Evolutionary conservation across 768 basidiomycete genomes (phyloP).

Genomic region (Trametes cingulata): DNA sequence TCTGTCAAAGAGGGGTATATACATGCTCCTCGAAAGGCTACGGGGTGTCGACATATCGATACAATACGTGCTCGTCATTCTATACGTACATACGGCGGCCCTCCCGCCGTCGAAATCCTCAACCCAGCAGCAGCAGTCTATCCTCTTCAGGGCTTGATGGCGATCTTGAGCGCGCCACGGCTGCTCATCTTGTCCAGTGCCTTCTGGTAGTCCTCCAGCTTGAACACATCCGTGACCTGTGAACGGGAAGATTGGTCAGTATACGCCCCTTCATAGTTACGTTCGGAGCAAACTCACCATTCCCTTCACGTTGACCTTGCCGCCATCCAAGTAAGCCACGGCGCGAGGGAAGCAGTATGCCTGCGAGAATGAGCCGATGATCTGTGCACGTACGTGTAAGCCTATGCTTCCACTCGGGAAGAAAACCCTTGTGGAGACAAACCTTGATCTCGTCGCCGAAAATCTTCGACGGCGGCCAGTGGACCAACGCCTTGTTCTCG

Average conservation of each 20-base stretch:
- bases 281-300: conserved; percentile 50
- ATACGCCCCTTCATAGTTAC: too few relatives aligned
- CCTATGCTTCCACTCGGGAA: neutral
- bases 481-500: conserved; percentile 79
- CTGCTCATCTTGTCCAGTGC: conserved; percentile 70
- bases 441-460: conserved; percentile 73
- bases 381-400: conserved; percentile 43
- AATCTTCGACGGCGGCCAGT: conserved; percentile 87
- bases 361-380: conserved; percentile 93
- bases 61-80: conserved; percentile 3
- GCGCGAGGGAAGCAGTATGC: conserved; percentile 90
- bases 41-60: conserved; percentile 10
- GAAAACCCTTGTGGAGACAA: neutral
- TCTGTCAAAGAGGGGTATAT: conserved; percentile 8
- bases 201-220: conserved; percentile 60
- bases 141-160: conserved; percentile 42
- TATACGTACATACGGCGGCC: conserved; percentile 9
- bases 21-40: neutral
- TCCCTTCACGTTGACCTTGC: conserved; percentile 79
- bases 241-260: neutral
- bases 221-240: conserved; percentile 61
- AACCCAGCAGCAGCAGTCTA: neutral
- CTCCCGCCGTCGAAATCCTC: neutral
- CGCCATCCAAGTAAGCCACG: conserved; percentile 84
- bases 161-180: conserved; percentile 53